A percentile compares a stretch with the other conserved stretches of the same genome.
Conservation (phyloP, 305 asterid species). For the Fraxinus angustifolia region DNA sequence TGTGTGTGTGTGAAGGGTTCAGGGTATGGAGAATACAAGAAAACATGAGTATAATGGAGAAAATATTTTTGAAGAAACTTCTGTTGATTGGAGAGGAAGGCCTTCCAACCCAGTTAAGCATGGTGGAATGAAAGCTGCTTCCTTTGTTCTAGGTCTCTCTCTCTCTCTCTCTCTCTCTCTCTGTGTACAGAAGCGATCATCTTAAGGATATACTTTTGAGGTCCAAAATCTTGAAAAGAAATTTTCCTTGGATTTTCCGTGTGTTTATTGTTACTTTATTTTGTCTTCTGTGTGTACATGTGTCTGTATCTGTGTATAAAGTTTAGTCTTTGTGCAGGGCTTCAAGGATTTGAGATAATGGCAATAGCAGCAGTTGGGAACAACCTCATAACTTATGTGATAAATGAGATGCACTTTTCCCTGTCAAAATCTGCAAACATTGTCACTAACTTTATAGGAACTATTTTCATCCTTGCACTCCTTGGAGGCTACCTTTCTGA, state of each 20-base stretch:
- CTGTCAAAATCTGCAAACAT: conserved; percentile 73
- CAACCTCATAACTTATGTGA: conserved; percentile 77
- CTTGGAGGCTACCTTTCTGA: conserved; percentile 91
- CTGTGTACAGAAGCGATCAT: background rate
- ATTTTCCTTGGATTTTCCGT: background rate
- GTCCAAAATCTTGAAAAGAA: background rate
- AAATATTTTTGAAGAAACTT: conserved; percentile 29
- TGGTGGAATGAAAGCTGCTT: conserved; percentile 90
- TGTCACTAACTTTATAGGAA: conserved; percentile 86
- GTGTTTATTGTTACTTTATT: background rate
- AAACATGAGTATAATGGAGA: conserved; percentile 20
- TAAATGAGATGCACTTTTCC: conserved; percentile 89
- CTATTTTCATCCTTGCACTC: conserved; percentile 70
- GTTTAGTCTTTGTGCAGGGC: conserved; percentile 43
- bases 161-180: conserved; percentile 5
- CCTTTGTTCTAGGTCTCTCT: conserved; percentile 66
- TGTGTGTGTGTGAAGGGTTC: conserved; percentile 9
- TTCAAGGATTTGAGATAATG: conserved; percentile 91
- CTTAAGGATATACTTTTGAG: background rate
- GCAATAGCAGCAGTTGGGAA: conserved; percentile 93
- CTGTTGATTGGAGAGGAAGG: conserved; percentile 72
- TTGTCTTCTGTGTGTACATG: background rate
- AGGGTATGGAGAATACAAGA: conserved; percentile 21
- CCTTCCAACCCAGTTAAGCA: conserved; percentile 67
- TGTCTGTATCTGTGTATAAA: background rate